These are phyloP conservation scores for Stagonosporopsis chrysanthemi DNA, from an alignment of 2,329 filamentous ascomycete species.

Conservation along the genomic window DNA sequence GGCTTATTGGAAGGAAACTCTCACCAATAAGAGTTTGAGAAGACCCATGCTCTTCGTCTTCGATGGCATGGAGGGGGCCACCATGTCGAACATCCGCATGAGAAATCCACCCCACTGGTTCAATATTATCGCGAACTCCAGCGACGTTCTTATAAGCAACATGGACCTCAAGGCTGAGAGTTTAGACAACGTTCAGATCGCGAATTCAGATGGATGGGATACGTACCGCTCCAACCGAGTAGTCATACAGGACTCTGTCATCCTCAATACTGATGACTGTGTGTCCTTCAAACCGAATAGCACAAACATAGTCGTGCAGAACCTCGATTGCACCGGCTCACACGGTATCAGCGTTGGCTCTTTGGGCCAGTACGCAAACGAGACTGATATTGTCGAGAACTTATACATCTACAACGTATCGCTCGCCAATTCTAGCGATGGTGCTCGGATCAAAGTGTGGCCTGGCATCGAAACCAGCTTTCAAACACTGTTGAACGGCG, in stretches of 20 bases:
- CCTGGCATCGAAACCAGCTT: constrained; percentile 57
- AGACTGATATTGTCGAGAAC: constrained; percentile 70
- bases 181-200: background rate
- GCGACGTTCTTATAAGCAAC: constrained; percentile 46
- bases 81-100: constrained; percentile 6
- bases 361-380: constrained; percentile 68
- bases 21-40: constrained; percentile 51
- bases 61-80: constrained; percentile 11
- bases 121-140: constrained; percentile 58
- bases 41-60: constrained; percentile 56
- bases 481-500: constrained; percentile 50
- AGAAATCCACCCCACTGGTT: constrained; percentile 37
- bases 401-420: constrained; percentile 57
- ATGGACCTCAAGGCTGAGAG: constrained; percentile 8
- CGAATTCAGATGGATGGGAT: constrained; percentile 55
- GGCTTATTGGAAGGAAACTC: constrained; percentile 48
- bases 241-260: constrained; percentile 67
- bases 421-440: constrained; percentile 56
- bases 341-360: constrained; percentile 74
- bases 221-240: constrained; percentile 65
- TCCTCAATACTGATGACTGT: constrained; percentile 64
- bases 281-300: constrained; percentile 73
- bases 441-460: constrained; percentile 74
- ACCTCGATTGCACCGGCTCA: constrained; percentile 68
- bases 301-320: constrained; percentile 69